Evolutionary conservation across 257 asterid species (phyloP).

Genomic region (Anisodus acutangulus): DNA sequence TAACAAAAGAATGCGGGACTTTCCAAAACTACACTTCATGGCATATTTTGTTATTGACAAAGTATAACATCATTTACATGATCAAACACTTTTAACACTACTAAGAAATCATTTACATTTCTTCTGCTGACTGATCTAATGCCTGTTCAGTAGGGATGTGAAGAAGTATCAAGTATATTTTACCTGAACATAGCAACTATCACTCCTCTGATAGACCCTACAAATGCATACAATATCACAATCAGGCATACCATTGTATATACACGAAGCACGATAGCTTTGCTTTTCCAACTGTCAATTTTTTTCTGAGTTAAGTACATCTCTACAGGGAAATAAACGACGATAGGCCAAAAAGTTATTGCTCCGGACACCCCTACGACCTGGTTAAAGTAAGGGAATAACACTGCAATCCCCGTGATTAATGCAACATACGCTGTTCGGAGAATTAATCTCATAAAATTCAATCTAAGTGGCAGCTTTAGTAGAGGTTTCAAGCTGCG

Average conservation of each 20-base stretch:
- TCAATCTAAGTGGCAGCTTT: conserved; percentile 45
- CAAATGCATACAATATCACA: conserved; percentile 62
- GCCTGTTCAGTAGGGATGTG: background rate
- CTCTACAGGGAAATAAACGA: conserved; percentile 80
- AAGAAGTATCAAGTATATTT: background rate
- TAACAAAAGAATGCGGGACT: background rate
- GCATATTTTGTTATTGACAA: background rate
- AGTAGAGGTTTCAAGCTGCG: conserved; percentile 44
- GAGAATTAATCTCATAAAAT: conserved; percentile 53
- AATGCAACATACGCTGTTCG: conserved; percentile 62
- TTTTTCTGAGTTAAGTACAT: conserved; percentile 71
- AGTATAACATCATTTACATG: background rate
- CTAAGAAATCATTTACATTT: background rate
- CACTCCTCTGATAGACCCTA: conserved; percentile 75
- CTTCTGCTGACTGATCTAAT: background rate
- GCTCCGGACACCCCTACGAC: conserved; percentile 80
- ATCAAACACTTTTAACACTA: background rate
- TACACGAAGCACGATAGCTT: conserved; percentile 49
- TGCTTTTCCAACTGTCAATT: conserved; percentile 47
- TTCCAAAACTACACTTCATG: background rate
- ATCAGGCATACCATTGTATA: conserved; percentile 51
- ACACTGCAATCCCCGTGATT: conserved; percentile 56
- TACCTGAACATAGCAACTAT: conserved; percentile 53
- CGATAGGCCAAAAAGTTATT: conserved; percentile 73
- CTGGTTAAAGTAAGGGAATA: conserved; percentile 81